These are phyloP conservation scores for Candida nitratophila DNA, from an alignment of 805 yeast species.

Conservation along the genomic window DNA sequence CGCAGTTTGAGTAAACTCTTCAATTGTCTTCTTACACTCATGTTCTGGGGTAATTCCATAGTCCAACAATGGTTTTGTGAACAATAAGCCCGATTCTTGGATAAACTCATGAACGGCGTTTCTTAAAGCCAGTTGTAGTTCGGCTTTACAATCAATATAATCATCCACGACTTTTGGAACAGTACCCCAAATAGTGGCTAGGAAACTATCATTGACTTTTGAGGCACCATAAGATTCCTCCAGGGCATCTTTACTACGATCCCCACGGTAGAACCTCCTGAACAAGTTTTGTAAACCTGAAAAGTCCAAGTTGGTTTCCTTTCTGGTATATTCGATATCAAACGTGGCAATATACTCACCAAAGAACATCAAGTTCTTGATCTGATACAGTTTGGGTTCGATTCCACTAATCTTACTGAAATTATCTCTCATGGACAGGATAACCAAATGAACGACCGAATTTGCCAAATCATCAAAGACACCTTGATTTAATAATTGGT, in stretches of 20 bases:
- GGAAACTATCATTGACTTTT: slow-evolving; percentile 6
- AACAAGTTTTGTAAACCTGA: slow-evolving; percentile 56
- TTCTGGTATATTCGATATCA: slow-evolving; percentile 70
- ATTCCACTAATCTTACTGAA: slow-evolving; percentile 41
- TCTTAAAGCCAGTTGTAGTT: slow-evolving; percentile 67
- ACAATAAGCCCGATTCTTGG: slow-evolving; percentile 41
- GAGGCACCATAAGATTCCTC: slow-evolving; percentile 13
- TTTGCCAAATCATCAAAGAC: slow-evolving; percentile 90
- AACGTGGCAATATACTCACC: slow-evolving; percentile 64
- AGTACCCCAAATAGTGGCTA: slow-evolving; percentile 37
- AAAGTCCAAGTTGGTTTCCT: slow-evolving; percentile 74
- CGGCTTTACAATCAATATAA: slow-evolving; percentile 70
- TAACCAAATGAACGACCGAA: slow-evolving; percentile 72
- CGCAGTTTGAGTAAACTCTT: slow-evolving; percentile 40
- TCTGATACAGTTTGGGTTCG: slow-evolving; percentile 59
- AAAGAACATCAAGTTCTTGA: slow-evolving; percentile 65
- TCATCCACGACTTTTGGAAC: slow-evolving; percentile 77
- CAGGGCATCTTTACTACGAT: slow-evolving; percentile 11
- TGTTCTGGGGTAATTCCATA: slow-evolving; percentile 10
- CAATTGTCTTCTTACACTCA: slow-evolving; percentile 11
- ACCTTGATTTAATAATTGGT: slow-evolving; percentile 67
- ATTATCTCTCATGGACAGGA: slow-evolving; percentile 52
- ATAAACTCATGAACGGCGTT: slow-evolving; percentile 65
- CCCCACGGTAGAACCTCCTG: slow-evolving; percentile 24
- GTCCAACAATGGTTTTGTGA: slow-evolving; percentile 39